Evolutionary conservation across 805 yeast species (phyloP).

Genomic region (Wickerhamomyces strasburgensis): DNA sequence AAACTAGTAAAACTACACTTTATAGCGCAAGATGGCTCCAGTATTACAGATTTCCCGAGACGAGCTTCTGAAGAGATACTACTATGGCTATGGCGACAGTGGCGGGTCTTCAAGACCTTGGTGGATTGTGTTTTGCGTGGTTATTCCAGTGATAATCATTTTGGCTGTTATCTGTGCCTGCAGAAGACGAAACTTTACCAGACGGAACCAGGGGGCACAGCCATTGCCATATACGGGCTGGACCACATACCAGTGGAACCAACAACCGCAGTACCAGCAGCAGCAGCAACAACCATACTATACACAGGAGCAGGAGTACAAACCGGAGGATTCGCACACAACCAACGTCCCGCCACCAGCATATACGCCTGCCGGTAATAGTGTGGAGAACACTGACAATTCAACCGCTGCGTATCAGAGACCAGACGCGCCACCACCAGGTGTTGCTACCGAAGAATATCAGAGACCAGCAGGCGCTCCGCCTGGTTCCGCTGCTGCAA

Average conservation of each 20-base stretch:
- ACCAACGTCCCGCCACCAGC: background rate
- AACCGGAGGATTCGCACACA: constrained; percentile 7
- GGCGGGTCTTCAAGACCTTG: constrained; percentile 8
- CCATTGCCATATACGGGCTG: constrained; percentile 22
- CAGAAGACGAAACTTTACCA: constrained; percentile 16
- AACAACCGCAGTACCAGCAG: constrained; percentile 7
- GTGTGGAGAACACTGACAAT: too few relatives aligned
- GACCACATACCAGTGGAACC: constrained; percentile 14
- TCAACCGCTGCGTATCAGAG: constrained; percentile 8
- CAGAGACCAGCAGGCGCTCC: constrained; percentile 18
- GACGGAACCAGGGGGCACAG: constrained; percentile 16
- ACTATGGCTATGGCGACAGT: constrained; percentile 4
- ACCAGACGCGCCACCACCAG: constrained; percentile 8
- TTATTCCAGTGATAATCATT: constrained; percentile 9
- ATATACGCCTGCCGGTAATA: background rate
- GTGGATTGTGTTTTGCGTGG: constrained; percentile 19
- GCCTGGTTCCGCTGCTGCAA: too few relatives aligned
- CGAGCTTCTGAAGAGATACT: constrained; percentile 9
- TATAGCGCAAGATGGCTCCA: too few relatives aligned
- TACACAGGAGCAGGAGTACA: constrained; percentile 4
- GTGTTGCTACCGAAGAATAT: background rate
- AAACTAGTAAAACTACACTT: too few relatives aligned
- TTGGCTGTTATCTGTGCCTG: constrained; percentile 1
- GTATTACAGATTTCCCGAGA: background rate
- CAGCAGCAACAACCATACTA: constrained; percentile 6